These are phyloP conservation scores for Teratosphaeria zuluensis DNA, from an alignment of 2,329 filamentous ascomycete species.

Conservation along the genomic window DNA sequence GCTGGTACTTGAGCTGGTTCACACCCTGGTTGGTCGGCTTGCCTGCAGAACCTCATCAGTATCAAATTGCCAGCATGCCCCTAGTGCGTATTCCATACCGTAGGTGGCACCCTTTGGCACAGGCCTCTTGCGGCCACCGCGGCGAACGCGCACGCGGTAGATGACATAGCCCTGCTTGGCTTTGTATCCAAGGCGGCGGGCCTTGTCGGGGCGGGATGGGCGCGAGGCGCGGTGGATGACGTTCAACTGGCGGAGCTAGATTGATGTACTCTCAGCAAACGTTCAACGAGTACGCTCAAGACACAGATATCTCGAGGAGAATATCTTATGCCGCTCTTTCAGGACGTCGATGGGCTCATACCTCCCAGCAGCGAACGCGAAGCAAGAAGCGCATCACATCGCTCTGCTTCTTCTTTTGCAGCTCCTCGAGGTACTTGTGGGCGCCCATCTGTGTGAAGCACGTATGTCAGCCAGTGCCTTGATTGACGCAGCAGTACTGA, in stretches of 20 bases:
- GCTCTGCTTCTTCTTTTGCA: slow-evolving; percentile 99
- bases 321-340: slow-evolving; percentile 25
- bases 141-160: slow-evolving; percentile 97
- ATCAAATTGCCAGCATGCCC: background rate
- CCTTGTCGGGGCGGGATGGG: slow-evolving; percentile 98
- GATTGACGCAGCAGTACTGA: slow-evolving; percentile 1
- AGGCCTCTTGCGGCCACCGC: slow-evolving; percentile 97
- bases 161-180: slow-evolving; percentile 99
- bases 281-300: slow-evolving; percentile 90
- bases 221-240: slow-evolving; percentile 98
- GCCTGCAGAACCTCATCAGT: slow-evolving; percentile 48
- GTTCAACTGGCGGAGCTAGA: slow-evolving; percentile 98
- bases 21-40: slow-evolving; percentile 99
- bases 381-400: slow-evolving; percentile 99
- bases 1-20: slow-evolving; percentile 99
- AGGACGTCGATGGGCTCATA: slow-evolving; percentile 32
- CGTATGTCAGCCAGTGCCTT: background rate
- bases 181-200: slow-evolving; percentile 99
- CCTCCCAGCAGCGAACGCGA: slow-evolving; percentile 99
- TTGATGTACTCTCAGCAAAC: slow-evolving; percentile 99
- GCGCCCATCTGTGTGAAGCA: slow-evolving; percentile 75
- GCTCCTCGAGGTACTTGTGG: slow-evolving; percentile 99
- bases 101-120: slow-evolving; percentile 97
- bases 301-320: slow-evolving; percentile 19
- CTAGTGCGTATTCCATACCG: slow-evolving; percentile 50